A percentile compares a stretch with the other conserved stretches of the same genome.
Conservation (phyloP, 1,284 basidiomycete species). For the Thecaphora thlaspeos region DNA sequence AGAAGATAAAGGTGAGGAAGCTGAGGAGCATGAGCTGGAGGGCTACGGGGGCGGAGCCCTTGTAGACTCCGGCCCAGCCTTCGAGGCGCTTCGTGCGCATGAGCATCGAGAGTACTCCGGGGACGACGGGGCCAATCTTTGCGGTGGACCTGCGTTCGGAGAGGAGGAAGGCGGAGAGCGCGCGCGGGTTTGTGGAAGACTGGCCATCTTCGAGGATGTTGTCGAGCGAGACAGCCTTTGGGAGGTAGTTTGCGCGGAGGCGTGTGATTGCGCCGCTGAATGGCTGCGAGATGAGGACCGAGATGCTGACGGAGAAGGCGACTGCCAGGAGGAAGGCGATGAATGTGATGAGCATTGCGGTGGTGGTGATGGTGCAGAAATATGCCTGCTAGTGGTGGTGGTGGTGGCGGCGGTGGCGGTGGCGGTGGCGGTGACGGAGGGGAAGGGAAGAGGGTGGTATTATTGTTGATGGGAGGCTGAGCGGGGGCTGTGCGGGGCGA, state of each 20-base stretch:
- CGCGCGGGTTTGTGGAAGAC: constrained; percentile 16
- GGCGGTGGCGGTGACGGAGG: too few species aligned
- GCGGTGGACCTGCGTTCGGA: constrained; percentile 37
- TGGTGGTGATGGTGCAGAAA: too few species aligned
- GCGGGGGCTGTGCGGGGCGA: too few species aligned
- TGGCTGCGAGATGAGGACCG: constrained; percentile 47
- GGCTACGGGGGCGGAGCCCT: constrained; percentile 38
- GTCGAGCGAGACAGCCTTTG: constrained; percentile 53
- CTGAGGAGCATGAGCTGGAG: constrained; percentile 31
- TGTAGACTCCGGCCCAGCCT: constrained; percentile 54
- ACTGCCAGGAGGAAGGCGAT: constrained; percentile 37
- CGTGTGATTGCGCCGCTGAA: constrained; percentile 51
- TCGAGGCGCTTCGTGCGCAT: constrained; percentile 46
- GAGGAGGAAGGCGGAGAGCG: constrained; percentile 35
- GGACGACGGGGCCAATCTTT: constrained; percentile 54
- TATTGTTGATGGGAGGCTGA: too few species aligned
- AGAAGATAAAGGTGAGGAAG: constrained; percentile 41
- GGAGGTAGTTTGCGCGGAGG: constrained; percentile 55
- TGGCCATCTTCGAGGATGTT: constrained; percentile 52
- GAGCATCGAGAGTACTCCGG: constrained; percentile 49
- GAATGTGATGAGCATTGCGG: constrained; percentile 12
- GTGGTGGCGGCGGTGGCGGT: neutral
- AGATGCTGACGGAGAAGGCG: constrained; percentile 35
- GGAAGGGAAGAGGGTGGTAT: neutral
- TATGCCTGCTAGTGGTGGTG: too few species aligned